A percentile compares a stretch with the other conserved stretches of the same genome.
These are phyloP conservation scores for Myxozyma nipponensis DNA, from an alignment of 805 yeast species.

Conservation along the genomic window DNA sequence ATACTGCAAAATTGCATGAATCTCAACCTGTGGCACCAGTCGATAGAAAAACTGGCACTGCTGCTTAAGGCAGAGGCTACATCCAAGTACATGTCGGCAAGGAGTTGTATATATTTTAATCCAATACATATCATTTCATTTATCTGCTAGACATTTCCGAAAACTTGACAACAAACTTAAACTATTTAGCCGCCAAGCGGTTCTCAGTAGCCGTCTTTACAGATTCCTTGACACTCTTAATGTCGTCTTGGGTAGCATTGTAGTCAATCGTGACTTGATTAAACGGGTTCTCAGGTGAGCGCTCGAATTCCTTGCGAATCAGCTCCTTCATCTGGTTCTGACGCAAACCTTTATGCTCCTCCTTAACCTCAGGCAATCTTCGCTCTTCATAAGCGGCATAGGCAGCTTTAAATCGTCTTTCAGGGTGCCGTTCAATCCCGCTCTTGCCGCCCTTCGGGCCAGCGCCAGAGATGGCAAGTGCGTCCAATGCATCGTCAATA, in stretches of 20 bases:
- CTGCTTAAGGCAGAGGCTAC: too few species aligned
- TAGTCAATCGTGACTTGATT: conserved; percentile 65
- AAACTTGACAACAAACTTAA: neutral
- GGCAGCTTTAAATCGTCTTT: conserved; percentile 83
- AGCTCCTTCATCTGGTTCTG: conserved; percentile 73
- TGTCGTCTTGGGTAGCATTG: conserved; percentile 58
- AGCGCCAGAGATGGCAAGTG: conserved; percentile 61
- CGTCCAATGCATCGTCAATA: conserved; percentile 73
- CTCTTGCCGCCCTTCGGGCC: conserved; percentile 18
- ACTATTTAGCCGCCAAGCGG: conserved; percentile 27
- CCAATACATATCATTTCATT: neutral
- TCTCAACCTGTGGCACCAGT: too few species aligned
- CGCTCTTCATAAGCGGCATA: conserved; percentile 64
- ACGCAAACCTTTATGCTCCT: conserved; percentile 77
- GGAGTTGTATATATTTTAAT: too few species aligned
- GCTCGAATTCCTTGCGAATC: conserved; percentile 74
- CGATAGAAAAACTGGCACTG: too few species aligned
- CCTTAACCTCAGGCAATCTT: conserved; percentile 65
- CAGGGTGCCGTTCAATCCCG: conserved; percentile 81
- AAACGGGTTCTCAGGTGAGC: conserved; percentile 77
- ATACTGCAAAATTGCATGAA: neutral
- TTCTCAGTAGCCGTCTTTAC: conserved; percentile 51
- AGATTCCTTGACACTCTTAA: conserved; percentile 45
- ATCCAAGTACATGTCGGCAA: too few species aligned
- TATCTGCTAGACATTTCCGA: neutral